Base-by-base conservation (phyloP, 352 stramenopile genomes). In the Phytophthora megakarya region DNA sequence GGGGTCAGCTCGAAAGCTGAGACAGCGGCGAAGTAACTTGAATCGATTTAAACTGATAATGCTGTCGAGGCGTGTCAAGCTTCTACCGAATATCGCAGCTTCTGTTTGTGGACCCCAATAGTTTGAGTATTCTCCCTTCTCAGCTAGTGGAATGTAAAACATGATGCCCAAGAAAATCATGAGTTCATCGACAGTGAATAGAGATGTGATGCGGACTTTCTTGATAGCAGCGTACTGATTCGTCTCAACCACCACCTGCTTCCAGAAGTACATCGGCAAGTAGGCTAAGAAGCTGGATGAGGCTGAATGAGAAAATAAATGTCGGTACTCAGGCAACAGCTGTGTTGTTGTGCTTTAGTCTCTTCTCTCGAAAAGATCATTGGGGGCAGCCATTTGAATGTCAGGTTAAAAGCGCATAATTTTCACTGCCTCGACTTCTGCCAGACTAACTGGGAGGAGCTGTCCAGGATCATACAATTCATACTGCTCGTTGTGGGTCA, bases 111-210 rank as follows among this genome's bases (percentile, higher is more conserved):
- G 6, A 25, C 40, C 40, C 40, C 40, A 47, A 11, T 47, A 47
- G 21, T 28, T 52, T 28, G 18, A 16, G 16, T 52, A 65, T 22
- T 65, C 46, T 1, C 26, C 45, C 40, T 65, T 64, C 26, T 57
- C 37, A n/a, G 44, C 57, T 0, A 57, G 52, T 16, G 16, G 45
- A 25, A 64, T 64, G 22, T 51, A 64, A 12, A 64, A 51, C 22
- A 65, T 10, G 21, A 65, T 46, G 18, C 56, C 56, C 45, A 57
- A 6, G 52, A 65, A 57, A 35, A 37, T 56, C 56, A 65, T 51
- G 23, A 65, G 22, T 43, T 65, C 46, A 4, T 25, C 4, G 16
- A 65, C 19, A 9, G 45, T 52, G 19, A 57, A 25, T n/a, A 46
- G 5, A 8, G 42, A 15, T 26, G 25, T 23, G 13, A 54, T n/a